These are phyloP conservation scores for Aspergillus phoenicis DNA, from an alignment of 2,329 filamentous ascomycete species.

Conservation along the genomic window DNA sequence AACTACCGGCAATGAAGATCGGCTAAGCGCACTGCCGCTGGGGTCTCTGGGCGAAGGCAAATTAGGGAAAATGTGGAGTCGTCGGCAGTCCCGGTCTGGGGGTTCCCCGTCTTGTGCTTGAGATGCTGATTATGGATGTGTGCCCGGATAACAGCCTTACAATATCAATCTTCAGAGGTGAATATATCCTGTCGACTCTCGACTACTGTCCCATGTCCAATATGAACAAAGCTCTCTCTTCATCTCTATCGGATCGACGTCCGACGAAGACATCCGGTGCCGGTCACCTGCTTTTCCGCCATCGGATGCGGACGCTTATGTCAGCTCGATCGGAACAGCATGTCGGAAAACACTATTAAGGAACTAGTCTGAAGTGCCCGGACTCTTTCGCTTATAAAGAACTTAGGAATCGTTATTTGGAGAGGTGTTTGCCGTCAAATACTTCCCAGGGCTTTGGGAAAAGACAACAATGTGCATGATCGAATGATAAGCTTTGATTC, in stretches of 20 bases:
- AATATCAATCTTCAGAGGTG: background rate
- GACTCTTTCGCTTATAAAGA: background rate
- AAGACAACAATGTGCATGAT: background rate
- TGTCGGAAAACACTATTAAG: conserved; percentile 17
- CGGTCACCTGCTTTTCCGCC: background rate
- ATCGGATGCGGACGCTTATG: conserved; percentile 27
- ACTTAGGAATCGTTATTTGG: too few relatives aligned
- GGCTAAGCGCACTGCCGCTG: conserved; percentile 41
- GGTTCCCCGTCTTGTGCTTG: background rate
- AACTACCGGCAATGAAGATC: conserved; percentile 38
- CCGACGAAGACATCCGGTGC: background rate
- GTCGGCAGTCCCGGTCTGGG: conserved; percentile 8
- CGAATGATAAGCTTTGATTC: background rate
- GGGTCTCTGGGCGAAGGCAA: conserved; percentile 20
- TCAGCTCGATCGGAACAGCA: conserved; percentile 27
- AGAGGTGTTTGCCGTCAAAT: too few relatives aligned
- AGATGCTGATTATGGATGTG: background rate
- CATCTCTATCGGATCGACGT: background rate
- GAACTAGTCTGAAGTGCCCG: background rate
- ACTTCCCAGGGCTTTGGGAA: too few relatives aligned
- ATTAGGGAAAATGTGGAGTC: conserved; percentile 23
- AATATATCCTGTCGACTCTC: background rate
- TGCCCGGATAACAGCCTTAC: background rate
- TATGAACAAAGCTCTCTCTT: background rate
- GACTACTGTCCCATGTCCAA: background rate